Evolutionary conservation across 208 protist species (phyloP).

Genomic region (Leishmania gerbilli): DNA sequence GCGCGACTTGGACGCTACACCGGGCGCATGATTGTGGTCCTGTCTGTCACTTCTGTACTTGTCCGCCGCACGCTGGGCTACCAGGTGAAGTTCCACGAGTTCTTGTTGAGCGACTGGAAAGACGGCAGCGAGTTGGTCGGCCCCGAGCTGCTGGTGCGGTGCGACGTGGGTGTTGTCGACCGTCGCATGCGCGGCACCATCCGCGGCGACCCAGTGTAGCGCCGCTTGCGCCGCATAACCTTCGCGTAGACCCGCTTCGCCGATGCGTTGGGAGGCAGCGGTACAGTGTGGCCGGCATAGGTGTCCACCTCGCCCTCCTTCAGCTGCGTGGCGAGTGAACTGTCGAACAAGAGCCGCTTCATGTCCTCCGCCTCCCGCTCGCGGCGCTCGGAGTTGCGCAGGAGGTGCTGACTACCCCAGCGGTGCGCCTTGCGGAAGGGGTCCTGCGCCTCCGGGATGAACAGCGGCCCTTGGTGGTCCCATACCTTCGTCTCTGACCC

Average conservation of each 20-base stretch:
- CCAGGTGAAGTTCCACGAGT: constrained; percentile 90
- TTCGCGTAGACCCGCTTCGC: constrained; percentile 71
- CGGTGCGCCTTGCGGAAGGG: constrained; percentile 56
- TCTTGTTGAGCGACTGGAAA: constrained; percentile 72
- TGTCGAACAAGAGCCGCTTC: constrained; percentile 67
- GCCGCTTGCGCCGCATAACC: constrained; percentile 58
- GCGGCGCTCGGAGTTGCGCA: constrained; percentile 72
- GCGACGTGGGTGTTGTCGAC: constrained; percentile 17
- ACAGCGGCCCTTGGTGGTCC: constrained; percentile 65
- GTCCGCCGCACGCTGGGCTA: constrained; percentile 19
- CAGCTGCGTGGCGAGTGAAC: constrained; percentile 56
- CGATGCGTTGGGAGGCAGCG: constrained; percentile 67
- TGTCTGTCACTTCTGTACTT: neutral
- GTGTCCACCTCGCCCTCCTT: constrained; percentile 62
- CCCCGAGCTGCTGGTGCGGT: constrained; percentile 4
- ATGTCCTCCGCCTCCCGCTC: constrained; percentile 50
- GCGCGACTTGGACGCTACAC: neutral
- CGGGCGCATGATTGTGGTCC: neutral
- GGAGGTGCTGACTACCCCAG: constrained; percentile 67
- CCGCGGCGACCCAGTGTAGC: constrained; percentile 71
- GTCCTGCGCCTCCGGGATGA: constrained; percentile 52
- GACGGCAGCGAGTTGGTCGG: constrained; percentile 28
- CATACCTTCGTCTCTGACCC: constrained; percentile 52
- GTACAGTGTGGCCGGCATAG: constrained; percentile 84
- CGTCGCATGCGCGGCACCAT: constrained; percentile 43